phyloP scores from a whole-genome alignment of 192 early-diverging fungal species.

The Spizellomyces punctatus region DNA sequence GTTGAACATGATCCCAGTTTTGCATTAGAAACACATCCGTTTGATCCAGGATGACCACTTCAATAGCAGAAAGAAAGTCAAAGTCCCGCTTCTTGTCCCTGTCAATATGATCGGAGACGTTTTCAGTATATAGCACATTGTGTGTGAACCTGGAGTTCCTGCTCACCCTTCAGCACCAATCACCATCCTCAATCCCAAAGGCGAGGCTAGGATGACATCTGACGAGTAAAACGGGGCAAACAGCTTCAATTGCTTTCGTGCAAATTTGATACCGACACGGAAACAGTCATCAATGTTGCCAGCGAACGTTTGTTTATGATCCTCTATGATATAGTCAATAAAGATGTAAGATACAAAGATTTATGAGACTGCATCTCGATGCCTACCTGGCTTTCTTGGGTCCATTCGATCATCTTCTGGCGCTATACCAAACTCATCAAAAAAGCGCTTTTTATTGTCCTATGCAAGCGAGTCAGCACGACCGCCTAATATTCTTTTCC shows the following conservation, averaged over 20 bases:
- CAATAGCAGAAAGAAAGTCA: conserved; percentile 93
- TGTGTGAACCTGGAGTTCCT: too few species aligned
- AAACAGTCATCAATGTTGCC: conserved; percentile 98
- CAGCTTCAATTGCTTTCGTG: conserved; percentile 82
- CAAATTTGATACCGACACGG: conserved; percentile 88
- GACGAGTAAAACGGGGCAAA: conserved; percentile 86
- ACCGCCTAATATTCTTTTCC: neutral
- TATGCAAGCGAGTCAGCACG: conserved; percentile 25
- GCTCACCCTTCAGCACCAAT: conserved; percentile 78
- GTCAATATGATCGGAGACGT: neutral
- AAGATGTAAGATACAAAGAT: neutral
- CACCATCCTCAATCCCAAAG: conserved; percentile 86
- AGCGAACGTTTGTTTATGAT: conserved; percentile 80
- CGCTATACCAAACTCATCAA: conserved; percentile 73
- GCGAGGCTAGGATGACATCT: conserved; percentile 91
- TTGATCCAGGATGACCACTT: conserved; percentile 86
- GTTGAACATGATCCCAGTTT: conserved; percentile 95
- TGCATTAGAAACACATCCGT: conserved; percentile 91
- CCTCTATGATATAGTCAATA: conserved; percentile 40
- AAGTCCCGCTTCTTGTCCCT: conserved; percentile 87
- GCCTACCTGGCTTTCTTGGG: conserved; percentile 57
- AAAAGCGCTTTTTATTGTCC: conserved; percentile 83
- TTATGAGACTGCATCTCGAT: neutral
- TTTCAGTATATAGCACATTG: too few species aligned
- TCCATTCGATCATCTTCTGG: conserved; percentile 63